Evolutionary conservation across 2,329 filamentous ascomycete genomes (phyloP), one percentile per base, ranked within the genome.

Genomic region (Arthrobotrys musiformis): DNA sequence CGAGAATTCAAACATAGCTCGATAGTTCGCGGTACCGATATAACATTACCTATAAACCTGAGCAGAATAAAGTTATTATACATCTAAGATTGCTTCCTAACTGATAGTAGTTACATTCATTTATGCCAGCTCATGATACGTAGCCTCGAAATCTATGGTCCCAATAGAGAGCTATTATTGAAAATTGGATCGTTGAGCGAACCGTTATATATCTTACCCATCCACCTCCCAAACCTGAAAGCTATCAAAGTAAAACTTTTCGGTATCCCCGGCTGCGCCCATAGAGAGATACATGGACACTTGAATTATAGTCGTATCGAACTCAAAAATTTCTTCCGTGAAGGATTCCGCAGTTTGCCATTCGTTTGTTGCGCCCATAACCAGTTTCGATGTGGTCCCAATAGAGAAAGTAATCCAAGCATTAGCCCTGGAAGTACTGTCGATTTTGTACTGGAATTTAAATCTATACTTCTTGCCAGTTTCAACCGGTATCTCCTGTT

Each of bases 201-300:
- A n/a, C n/a, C n/a, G n/a, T n/a, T n/a, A n/a, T n/a, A n/a, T n/a
- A n/a, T n/a, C 11, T 11, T 58, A 40, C 24, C 40, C 54, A n/a
- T 8, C 30, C 0, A 67, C 33, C 17, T 67, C 63, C 63, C 63
- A 67, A 67, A 67, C 30, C 9, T 67, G 30, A 24, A 67, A 67
- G 11, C 19, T 56, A 56, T 67, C 63, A 30, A 67, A 67, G 13
- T 67, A 44, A 22, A 42, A 56, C 1, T 15, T 37, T 19, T 56
- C 48, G 8, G 63, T 67, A 44, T 40, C 46, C 17, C 54, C 35
- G 5, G 48, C 26, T 7, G 6, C 15, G 2, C 33, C 44, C 9
- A 13, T 2, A n/a, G 19, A 11, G 13, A 67, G 28, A 15, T 40
- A 67, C 48, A 64, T 24, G 0, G 30, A 42, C 0, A 54, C 17